Conservation (phyloP, 148 eudicot genomes). For the Suaeda aralocaspica region DNA sequence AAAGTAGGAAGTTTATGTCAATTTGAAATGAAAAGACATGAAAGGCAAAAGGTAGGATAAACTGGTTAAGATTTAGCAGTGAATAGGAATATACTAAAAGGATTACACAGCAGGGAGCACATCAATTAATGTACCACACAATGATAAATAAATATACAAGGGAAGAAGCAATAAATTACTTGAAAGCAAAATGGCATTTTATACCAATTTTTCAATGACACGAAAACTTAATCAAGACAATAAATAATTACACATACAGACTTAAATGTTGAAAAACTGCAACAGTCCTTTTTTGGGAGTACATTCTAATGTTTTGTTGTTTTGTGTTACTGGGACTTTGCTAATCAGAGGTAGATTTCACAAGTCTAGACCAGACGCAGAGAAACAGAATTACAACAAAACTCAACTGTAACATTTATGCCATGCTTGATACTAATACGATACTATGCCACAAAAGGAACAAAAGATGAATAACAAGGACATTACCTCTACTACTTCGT, state of each 20-base stretch:
- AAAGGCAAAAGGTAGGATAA: no score
- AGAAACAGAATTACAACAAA: background rate
- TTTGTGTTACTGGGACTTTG: no score
- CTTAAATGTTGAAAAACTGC: background rate
- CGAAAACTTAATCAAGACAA: background rate
- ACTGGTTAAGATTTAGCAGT: background rate
- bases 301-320: no score
- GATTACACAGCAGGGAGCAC: background rate
- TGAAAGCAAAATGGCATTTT: background rate
- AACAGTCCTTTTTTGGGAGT: background rate
- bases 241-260: no score
- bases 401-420: background rate
- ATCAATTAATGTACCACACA: background rate
- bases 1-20: background rate
- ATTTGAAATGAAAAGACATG: no score
- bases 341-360: no score
- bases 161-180: background rate
- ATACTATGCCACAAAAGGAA: background rate
- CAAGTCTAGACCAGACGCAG: background rate
- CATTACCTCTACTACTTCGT: constrained; percentile 66
- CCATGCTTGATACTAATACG: background rate
- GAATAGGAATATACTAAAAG: background rate
- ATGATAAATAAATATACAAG: background rate
- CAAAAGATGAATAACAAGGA: background rate
- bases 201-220: background rate